Percentiles rank a stretch among this genome's conserved stretches.
phyloP scores from a whole-genome alignment of 352 stramenopile species.

The Phytophthora cryptogea region DNA sequence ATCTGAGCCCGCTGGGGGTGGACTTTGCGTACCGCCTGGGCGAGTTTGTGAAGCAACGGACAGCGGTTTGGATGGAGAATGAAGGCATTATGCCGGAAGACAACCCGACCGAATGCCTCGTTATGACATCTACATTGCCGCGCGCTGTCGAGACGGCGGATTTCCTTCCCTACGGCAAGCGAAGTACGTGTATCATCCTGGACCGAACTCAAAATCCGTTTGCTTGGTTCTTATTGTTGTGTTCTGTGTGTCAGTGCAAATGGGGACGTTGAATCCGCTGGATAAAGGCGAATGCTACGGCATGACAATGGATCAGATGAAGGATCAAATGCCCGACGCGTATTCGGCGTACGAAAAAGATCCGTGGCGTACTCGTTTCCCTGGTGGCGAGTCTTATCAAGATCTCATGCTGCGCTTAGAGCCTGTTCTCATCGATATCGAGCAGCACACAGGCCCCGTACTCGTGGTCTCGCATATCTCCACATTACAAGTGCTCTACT shows the following conservation, averaged over 20 bases:
- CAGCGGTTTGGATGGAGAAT: constrained; percentile 50
- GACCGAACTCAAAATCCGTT: not conserved
- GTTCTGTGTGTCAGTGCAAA: constrained; percentile 52
- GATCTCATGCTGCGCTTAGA: constrained; percentile 93
- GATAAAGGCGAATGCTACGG: constrained; percentile 89
- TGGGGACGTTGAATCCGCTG: constrained; percentile 80
- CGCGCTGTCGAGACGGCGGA: constrained; percentile 77
- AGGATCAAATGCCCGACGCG: constrained; percentile 66
- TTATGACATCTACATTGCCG: constrained; percentile 83
- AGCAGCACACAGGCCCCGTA: constrained; percentile 86
- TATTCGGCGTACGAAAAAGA: constrained; percentile 71
- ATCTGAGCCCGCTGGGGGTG: constrained; percentile 90
- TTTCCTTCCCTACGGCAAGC: constrained; percentile 48
- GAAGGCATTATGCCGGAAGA: constrained; percentile 47
- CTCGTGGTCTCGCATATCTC: constrained; percentile 88
- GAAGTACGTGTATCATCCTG: constrained; percentile 40
- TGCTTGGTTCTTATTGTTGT: constrained; percentile 16
- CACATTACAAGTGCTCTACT: constrained; percentile 87
- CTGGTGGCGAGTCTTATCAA: constrained; percentile 93
- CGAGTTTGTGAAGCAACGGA: constrained; percentile 90
- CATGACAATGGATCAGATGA: constrained; percentile 85
- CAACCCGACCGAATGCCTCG: constrained; percentile 53
- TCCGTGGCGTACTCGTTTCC: constrained; percentile 83
- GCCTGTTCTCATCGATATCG: constrained; percentile 93
- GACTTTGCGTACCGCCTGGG: constrained; percentile 93